Conservation (phyloP, 495 filamentous ascomycete genomes). For the Penicillium simplicissimum region DNA sequence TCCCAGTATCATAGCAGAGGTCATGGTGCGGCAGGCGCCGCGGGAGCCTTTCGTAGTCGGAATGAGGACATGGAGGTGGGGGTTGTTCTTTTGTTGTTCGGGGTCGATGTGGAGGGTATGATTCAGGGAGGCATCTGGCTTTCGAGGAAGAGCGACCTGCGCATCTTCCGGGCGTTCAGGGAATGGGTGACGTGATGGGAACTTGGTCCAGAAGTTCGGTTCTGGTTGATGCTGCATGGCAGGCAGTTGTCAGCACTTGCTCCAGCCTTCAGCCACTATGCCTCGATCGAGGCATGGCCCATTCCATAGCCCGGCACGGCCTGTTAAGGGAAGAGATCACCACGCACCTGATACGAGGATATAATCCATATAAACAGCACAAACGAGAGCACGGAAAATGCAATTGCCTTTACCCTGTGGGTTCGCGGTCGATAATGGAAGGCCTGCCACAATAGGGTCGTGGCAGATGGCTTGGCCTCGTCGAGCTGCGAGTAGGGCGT, state of each 20-base stretch:
- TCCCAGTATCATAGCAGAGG: conserved; percentile 61
- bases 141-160: conserved; percentile 29
- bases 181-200: conserved; percentile 40
- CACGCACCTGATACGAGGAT: conserved; percentile 26
- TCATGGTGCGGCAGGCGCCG: conserved; percentile 58
- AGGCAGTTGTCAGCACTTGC: conserved; percentile 15
- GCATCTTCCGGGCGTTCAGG: conserved; percentile 39
- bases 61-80: conserved; percentile 63
- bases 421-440: conserved; percentile 36
- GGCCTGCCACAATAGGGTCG: conserved; percentile 31
- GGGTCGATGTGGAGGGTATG: conserved; percentile 37
- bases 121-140: conserved; percentile 23
- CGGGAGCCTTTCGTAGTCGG: conserved; percentile 51
- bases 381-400: conserved; percentile 26
- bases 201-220: conserved; percentile 40
- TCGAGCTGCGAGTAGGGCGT: conserved; percentile 30
- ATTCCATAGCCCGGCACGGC: neutral
- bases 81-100: conserved; percentile 41
- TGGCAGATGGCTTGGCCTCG: conserved; percentile 29
- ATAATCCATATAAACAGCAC: conserved; percentile 30
- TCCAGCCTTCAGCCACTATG: neutral
- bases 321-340: conserved; percentile 2
- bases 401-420: conserved; percentile 29
- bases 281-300: conserved; percentile 9
- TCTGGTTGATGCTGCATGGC: conserved; percentile 21